Base-by-base conservation (phyloP, 805 yeast genomes). In the Pichia eremophila region DNA sequence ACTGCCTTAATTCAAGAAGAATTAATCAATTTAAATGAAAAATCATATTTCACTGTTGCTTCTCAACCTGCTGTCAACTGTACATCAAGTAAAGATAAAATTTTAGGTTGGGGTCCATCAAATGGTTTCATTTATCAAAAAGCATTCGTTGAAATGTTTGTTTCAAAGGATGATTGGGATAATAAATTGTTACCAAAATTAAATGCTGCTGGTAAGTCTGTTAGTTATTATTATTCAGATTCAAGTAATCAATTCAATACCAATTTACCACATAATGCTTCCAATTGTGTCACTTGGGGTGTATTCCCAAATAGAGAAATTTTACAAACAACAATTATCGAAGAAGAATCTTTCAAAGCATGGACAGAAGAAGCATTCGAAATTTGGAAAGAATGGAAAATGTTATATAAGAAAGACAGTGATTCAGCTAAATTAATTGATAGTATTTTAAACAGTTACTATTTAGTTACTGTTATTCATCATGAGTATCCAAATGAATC, bases 61-160 rank as follows among this genome's bases (percentile, higher is more conserved):
- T 91, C 98, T 0, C 99, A 93, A 66, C 99, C 99, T 3, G 93
- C 96, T 0, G 83, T 90, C 2, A 84, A 88, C 63, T 86, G 86
- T 10, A 73, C 83, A 37, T 72, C 72, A 38, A 84, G 95, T 8
- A 71, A 78, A n/a, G 98, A 93, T 66, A 80, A 79, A 49, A 81
- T 91, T 31, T 83, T 89, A 61, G 99, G 99, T 3, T 93, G 99
- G 99, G 99, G 99, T 43, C 97, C 99, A 8, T 69, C 74, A 22
- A 78, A 83, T 58, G 99, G 99, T 3, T 70, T 77, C 43, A 84
- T 93, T 28, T 93, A 85, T 64, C 99, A 93, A 63, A 90, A 93
- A 67, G 82, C 96, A 7, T 90, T 89, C 66, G 87, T 93, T n/a
- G 95, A 85, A 65, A 75, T 91, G 63, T 87, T 93, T 58, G 71